Conservation (phyloP, 2,329 filamentous ascomycete species). For the Byssochlamys sp. region DNA sequence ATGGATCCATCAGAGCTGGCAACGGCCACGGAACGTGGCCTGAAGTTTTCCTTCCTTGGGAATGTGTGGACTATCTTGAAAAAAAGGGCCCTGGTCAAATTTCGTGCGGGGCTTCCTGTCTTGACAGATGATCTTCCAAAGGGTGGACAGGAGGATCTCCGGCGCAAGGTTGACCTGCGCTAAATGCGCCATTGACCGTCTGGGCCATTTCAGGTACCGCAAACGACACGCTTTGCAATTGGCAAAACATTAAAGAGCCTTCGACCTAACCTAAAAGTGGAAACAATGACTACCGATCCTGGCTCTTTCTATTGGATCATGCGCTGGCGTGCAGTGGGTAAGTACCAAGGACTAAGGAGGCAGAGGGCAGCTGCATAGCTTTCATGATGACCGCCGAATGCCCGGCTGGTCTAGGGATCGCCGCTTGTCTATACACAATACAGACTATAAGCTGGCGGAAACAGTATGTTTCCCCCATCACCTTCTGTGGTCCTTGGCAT, state of each 20-base stretch:
- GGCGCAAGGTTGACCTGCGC: not conserved
- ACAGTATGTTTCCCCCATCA: not conserved
- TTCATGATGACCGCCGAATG: not conserved
- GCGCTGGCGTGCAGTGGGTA: not conserved
- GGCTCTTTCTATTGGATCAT: not conserved
- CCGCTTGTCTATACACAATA: not conserved
- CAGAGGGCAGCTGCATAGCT: not conserved
- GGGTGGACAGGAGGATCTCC: not conserved
- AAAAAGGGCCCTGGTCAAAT: not conserved
- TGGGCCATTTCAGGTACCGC: not conserved
- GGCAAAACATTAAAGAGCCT: not conserved
- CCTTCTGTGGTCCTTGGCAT: not conserved
- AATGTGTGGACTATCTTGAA: not conserved
- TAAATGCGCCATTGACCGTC: not conserved
- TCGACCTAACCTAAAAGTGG: not conserved
- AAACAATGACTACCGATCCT: not conserved
- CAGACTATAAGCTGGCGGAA: not conserved
- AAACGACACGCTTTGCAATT: not conserved
- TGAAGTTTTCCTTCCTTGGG: not conserved
- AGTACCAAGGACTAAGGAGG: not conserved
- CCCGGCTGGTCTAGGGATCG: not conserved
- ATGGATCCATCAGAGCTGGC: not conserved
- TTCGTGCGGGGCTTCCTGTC: not conserved
- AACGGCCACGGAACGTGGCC: not conserved
- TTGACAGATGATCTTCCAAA: not conserved